Conservation (phyloP, 176 grass and related monocot genomes). For the Zoysia japonica region DNA sequence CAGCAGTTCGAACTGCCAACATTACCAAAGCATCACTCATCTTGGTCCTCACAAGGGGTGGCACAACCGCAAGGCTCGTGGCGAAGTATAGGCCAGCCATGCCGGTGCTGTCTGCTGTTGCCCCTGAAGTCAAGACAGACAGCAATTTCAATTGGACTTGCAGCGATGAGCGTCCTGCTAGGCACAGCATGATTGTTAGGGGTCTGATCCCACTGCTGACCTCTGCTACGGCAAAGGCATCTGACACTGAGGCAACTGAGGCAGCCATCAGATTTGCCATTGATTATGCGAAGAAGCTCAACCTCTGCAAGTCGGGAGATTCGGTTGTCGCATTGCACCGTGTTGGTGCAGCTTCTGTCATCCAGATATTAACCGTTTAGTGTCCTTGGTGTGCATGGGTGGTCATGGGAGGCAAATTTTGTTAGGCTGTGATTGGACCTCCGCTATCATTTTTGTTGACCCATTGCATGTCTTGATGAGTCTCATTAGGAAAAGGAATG, state of each 20-base stretch:
- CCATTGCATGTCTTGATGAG: constrained; percentile 6
- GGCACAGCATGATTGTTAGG: constrained; percentile 70
- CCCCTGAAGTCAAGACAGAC: constrained; percentile 61
- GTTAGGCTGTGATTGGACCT: constrained; percentile 35
- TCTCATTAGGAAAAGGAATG: constrained; percentile 12
- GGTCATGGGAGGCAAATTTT: constrained; percentile 35
- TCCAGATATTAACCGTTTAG: constrained; percentile 68
- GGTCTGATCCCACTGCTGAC: constrained; percentile 70
- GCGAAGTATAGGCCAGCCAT: constrained; percentile 83
- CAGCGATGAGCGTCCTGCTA: constrained; percentile 79
- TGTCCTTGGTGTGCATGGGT: neutral
- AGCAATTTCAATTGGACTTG: constrained; percentile 77
- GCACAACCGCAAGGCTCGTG: constrained; percentile 68
- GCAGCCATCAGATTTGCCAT: constrained; percentile 59
- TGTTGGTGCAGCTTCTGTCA: constrained; percentile 55
- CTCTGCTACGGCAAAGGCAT: constrained; percentile 58
- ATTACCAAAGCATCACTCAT: constrained; percentile 64
- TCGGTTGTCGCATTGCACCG: constrained; percentile 71
- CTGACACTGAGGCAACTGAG: constrained; percentile 69
- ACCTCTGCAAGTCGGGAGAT: constrained; percentile 65
- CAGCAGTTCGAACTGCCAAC: constrained; percentile 64
- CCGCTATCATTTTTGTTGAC: constrained; percentile 32
- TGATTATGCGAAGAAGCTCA: constrained; percentile 61
- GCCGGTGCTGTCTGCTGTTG: constrained; percentile 58
- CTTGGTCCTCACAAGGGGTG: constrained; percentile 83